Evolutionary conservation across 2,329 filamentous ascomycete genomes (phyloP), one percentile per base, ranked within the genome.

Genomic region (Nannizzia gypsea): DNA sequence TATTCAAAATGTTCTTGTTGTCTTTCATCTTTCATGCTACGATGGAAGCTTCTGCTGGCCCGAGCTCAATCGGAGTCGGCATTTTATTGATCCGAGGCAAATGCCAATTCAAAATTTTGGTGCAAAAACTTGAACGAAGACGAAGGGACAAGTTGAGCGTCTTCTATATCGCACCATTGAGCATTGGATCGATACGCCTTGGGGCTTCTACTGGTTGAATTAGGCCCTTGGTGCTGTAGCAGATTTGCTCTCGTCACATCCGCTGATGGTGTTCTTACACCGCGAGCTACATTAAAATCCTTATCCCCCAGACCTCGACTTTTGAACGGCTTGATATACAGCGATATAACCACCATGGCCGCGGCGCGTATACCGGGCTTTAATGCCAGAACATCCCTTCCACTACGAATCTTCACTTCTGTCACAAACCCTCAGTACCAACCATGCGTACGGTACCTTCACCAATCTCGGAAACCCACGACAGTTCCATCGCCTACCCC

Each of bases 401-500:
- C 50, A 15, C 56, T 59, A 38, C 61, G 59, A 54, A 13, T 62
- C 15, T 61, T 60, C 13, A 66, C 66, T 36, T 63, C 66, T 3
- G 60, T 68, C 22, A 63, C 61, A 15, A 61, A 68, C 40, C 64
- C 68, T 44, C 67, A 63, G 31, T 69, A 71, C 68, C 54, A 56
- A 8, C 31, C 38, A 28, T 56, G 54, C 60, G 63, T 73, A 58
- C 73, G 78, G 65, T 68, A 65, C 26, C 68, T 79, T 28, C 77
- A 79, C 66, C 71, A 71, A 65, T 67, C 70, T 64, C 50, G 76
- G 69, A 48, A 66, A 8, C 54, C 70, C 5, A 75, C 83, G 34
- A 62, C 69, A 2, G 72, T 86, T 28, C 91, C 91, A 2, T 70
- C 79, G 24, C 87, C 90, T 0, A 95, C 87, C 40, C 89, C 90